Percentiles rank a stretch among this genome's conserved stretches.
Evolutionary conservation across 495 filamentous ascomycete genomes (phyloP).

Genomic region (Penicillium egyptiacum): DNA sequence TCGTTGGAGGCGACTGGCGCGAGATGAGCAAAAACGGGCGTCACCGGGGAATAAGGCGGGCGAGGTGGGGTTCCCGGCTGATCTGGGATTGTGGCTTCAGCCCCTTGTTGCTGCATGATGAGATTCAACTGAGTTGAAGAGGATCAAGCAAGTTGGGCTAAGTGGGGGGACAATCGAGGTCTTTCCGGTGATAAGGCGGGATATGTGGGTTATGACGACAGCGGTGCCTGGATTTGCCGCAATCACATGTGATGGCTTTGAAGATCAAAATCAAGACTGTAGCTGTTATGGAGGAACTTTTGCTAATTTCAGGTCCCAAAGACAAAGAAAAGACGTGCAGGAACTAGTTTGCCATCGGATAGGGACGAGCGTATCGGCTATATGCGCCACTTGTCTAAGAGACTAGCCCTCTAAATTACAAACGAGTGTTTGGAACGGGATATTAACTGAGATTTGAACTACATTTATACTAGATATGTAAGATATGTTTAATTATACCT

Average conservation of each 20-base stretch:
- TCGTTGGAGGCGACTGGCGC: slow-evolving; percentile 34
- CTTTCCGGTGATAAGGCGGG: slow-evolving; percentile 8
- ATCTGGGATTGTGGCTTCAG: slow-evolving; percentile 14
- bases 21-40: slow-evolving; percentile 45
- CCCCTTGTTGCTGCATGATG: slow-evolving; percentile 16
- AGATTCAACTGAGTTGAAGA: background rate
- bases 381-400: background rate
- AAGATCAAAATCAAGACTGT: background rate
- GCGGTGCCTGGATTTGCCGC: slow-evolving; percentile 1
- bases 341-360: background rate
- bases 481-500: no score
- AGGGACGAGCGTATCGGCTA: background rate
- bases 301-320: background rate
- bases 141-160: background rate
- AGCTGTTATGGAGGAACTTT: background rate
- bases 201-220: slow-evolving; percentile 17
- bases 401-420: background rate
- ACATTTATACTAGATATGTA: background rate
- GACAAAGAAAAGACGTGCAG: background rate
- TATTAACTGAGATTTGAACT: background rate
- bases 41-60: slow-evolving; percentile 51
- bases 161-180: slow-evolving; percentile 5
- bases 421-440: background rate
- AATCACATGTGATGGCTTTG: slow-evolving; percentile 2
- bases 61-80: slow-evolving; percentile 45